phyloP scores from a whole-genome alignment of 2,329 filamentous ascomycete species.

The Monilinia fructigena region DNA sequence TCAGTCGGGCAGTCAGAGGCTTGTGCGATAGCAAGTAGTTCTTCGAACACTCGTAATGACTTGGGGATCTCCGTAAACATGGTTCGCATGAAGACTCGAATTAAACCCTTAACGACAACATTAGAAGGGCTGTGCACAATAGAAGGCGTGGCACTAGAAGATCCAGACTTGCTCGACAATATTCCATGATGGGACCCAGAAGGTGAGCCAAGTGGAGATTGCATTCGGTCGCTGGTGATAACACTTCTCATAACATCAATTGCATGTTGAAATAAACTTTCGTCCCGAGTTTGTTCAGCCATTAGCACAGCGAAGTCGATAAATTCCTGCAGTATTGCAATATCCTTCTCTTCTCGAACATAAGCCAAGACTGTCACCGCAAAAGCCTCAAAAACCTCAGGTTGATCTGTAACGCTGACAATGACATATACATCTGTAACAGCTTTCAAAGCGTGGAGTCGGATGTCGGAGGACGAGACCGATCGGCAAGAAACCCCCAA shows the following conservation, averaged over 20 bases:
- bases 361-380: slow-evolving; percentile 60
- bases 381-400: slow-evolving; percentile 56
- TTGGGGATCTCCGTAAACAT: slow-evolving; percentile 67
- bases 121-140: slow-evolving; percentile 58
- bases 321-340: slow-evolving; percentile 61
- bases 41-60: slow-evolving; percentile 59
- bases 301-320: slow-evolving; percentile 65
- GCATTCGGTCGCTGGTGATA: slow-evolving; percentile 48
- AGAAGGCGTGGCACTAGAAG: slow-evolving; percentile 24
- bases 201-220: slow-evolving; percentile 44
- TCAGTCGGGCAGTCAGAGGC: slow-evolving; percentile 61
- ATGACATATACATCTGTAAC: slow-evolving; percentile 52
- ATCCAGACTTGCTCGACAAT: slow-evolving; percentile 27
- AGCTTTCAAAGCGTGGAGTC: slow-evolving; percentile 60
- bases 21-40: slow-evolving; percentile 62
- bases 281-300: slow-evolving; percentile 55
- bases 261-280: slow-evolving; percentile 58
- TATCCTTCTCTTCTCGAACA: slow-evolving; percentile 62
- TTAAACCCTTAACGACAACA: slow-evolving; percentile 68
- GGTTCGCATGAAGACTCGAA: slow-evolving; percentile 72
- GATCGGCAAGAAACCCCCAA: slow-evolving; percentile 64
- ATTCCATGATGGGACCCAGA: slow-evolving; percentile 34
- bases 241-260: slow-evolving; percentile 53
- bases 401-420: slow-evolving; percentile 52
- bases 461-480: slow-evolving; percentile 57